Conservation (phyloP, 768 basidiomycete genomes). For the Suillus alpinus region DNA sequence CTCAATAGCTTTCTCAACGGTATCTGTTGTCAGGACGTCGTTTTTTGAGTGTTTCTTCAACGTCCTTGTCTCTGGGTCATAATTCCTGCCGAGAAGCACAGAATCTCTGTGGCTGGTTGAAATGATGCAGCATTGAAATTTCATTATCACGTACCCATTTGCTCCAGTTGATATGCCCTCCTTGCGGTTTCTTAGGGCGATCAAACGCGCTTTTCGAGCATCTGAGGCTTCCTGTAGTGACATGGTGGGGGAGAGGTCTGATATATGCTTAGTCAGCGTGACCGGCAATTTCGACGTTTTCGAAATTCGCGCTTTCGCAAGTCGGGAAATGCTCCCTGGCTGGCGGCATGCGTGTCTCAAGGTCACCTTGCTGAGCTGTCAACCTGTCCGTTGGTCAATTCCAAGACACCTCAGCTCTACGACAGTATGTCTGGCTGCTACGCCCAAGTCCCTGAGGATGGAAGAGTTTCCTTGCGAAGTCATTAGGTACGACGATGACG, state of each 20-base stretch:
- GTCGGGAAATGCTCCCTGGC: slow-evolving; percentile 23
- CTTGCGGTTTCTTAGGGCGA: slow-evolving; percentile 74
- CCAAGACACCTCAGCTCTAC: slow-evolving; percentile 32
- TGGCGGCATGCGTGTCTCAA: slow-evolving; percentile 32
- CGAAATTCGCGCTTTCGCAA: neutral
- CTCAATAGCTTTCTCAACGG: slow-evolving; percentile 81
- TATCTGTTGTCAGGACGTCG: slow-evolving; percentile 66
- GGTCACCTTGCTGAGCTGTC: slow-evolving; percentile 15
- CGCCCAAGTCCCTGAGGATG: slow-evolving; percentile 44
- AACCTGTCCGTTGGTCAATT: neutral
- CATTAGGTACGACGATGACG: slow-evolving; percentile 51
- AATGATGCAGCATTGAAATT: neutral
- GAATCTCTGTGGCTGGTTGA: slow-evolving; percentile 37
- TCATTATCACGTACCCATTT: slow-evolving; percentile 35
- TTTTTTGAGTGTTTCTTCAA: slow-evolving; percentile 63
- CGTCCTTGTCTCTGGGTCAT: slow-evolving; percentile 85
- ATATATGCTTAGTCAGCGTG: neutral
- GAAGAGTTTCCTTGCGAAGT: slow-evolving; percentile 64
- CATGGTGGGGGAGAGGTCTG: slow-evolving; percentile 30
- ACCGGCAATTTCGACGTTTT: neutral
- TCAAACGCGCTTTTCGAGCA: slow-evolving; percentile 74
- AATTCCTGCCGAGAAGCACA: slow-evolving; percentile 73
- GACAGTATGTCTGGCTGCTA: slow-evolving; percentile 17
- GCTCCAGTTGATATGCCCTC: slow-evolving; percentile 48
- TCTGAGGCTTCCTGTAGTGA: slow-evolving; percentile 79